Evolutionary conservation across 768 basidiomycete genomes (phyloP), one percentile per base, ranked within the genome.

Genomic region (Agaricus bisporus): DNA sequence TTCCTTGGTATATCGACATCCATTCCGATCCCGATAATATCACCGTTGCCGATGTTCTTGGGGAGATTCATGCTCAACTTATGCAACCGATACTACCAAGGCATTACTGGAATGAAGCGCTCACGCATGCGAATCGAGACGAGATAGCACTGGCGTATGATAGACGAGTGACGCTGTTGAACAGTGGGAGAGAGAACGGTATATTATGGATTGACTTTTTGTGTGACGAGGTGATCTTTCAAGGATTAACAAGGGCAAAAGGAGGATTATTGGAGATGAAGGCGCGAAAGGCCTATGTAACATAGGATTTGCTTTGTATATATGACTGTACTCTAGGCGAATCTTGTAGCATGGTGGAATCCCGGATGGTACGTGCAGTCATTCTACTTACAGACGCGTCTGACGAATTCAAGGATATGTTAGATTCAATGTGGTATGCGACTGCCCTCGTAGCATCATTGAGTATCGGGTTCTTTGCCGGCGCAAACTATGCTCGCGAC

Each of bases 181-280:
- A 65, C 15, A 56, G 67, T 32, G 60, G 58, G 28, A 70, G 72
- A 56, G 61, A 69, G 44, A 56, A 59, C 11, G 85, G 85, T 1
- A 76, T 86, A 14, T 69, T 72, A 50, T 73, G 73, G 49, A 72
- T 87, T 3, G 85, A 87, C 67, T 88, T 75, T 60, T 66, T 88
- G 67, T 79, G 78, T 14, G 73, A 71, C 28, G 74, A 74, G 53
- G 64, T 69, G 44, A 61, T 79, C 4, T 78, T 85, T 64, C 68
- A 75, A 51, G 86, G 86, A 4, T 64, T 88, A 49, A 64, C 63
- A 45, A 74, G 76, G 49, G 74, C 75, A 0, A 76, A 70, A 60
- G 74, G 77, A 29, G 85, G 85, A 5, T 70, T 80, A 65, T 86
- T 82, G 80, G 79, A 85, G 66, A 75, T 88, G 61, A 85, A 78